These are phyloP conservation scores for Spergularia bocconei DNA, from an alignment of 148 eudicot species.

Conservation along the genomic window DNA sequence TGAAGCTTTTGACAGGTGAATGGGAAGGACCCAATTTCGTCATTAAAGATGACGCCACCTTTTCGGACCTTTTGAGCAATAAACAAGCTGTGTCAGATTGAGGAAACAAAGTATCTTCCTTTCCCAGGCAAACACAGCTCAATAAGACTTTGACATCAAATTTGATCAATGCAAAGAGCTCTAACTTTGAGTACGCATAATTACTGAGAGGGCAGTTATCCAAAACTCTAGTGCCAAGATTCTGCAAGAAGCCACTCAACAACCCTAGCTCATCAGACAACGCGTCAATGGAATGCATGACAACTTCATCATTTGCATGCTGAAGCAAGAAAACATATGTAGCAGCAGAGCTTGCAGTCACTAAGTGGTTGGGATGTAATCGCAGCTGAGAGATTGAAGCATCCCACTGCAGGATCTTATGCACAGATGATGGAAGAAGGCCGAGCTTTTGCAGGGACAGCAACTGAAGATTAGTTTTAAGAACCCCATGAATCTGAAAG, in stretches of 20 bases:
- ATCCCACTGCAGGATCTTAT: slow-evolving; percentile 65
- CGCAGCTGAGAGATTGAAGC: slow-evolving; percentile 81
- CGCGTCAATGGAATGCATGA: slow-evolving; percentile 54
- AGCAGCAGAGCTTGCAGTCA: slow-evolving; percentile 83
- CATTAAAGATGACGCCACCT: slow-evolving; percentile 43
- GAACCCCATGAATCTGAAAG: slow-evolving; percentile 89
- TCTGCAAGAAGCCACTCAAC: slow-evolving; percentile 45
- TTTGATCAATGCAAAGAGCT: slow-evolving; percentile 66
- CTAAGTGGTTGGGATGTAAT: slow-evolving; percentile 86
- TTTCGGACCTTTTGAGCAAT: slow-evolving; percentile 60
- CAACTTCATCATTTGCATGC: slow-evolving; percentile 72
- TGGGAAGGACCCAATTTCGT: slow-evolving; percentile 52
- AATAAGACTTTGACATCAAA: slow-evolving; percentile 77
- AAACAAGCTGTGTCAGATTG: slow-evolving; percentile 51
- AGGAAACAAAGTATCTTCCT: slow-evolving; percentile 39
- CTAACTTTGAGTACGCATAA: slow-evolving; percentile 49
- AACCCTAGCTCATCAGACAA: slow-evolving; percentile 63
- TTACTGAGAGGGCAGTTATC: slow-evolving; percentile 6
- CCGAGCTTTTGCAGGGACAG: slow-evolving; percentile 85
- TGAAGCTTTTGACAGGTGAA: slow-evolving; percentile 36
- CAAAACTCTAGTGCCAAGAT: slow-evolving; percentile 24
- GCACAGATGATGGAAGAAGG: slow-evolving; percentile 69
- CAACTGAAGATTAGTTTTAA: slow-evolving; percentile 90
- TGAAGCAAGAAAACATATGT: slow-evolving; percentile 92
- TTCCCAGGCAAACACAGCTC: slow-evolving; percentile 56